Evolutionary conservation across 2,329 filamentous ascomycete genomes (phyloP).

Genomic region (Monosporascus sp.): DNA sequence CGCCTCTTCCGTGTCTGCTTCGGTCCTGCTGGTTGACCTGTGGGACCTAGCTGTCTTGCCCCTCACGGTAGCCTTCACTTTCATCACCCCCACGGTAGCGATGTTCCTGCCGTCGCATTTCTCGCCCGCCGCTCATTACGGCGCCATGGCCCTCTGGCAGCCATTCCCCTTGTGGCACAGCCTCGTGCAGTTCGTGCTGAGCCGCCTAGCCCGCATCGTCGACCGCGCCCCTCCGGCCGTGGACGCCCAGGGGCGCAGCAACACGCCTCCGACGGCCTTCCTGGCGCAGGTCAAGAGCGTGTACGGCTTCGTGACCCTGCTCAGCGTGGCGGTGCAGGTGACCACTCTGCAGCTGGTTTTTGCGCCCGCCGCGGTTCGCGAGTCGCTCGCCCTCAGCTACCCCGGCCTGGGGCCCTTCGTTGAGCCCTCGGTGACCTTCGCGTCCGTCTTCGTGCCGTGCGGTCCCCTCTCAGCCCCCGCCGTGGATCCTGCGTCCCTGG

Average conservation of each 20-base stretch:
- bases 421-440: neutral
- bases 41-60: neutral
- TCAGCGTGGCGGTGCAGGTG: neutral
- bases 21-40: neutral
- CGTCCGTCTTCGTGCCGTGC: neutral
- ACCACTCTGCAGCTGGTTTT: neutral
- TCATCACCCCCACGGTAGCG: neutral
- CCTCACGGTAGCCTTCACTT: neutral
- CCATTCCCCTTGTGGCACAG: neutral
- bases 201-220: neutral
- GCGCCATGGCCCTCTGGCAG: neutral
- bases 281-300: neutral
- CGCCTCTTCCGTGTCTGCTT: neutral
- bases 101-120: neutral
- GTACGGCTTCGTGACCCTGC: neutral
- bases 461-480: neutral
- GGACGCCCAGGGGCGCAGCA: neutral
- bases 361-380: neutral
- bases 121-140: neutral
- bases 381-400: neutral
- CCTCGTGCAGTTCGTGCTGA: neutral
- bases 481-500: neutral
- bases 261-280: neutral
- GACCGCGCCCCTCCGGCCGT: neutral
- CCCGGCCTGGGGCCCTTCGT: neutral